A percentile compares a stretch with the other conserved stretches of the same genome.
Evolutionary conservation across 2,329 filamentous ascomycete genomes (phyloP).

Genomic region (Sporothrix brasiliensis): DNA sequence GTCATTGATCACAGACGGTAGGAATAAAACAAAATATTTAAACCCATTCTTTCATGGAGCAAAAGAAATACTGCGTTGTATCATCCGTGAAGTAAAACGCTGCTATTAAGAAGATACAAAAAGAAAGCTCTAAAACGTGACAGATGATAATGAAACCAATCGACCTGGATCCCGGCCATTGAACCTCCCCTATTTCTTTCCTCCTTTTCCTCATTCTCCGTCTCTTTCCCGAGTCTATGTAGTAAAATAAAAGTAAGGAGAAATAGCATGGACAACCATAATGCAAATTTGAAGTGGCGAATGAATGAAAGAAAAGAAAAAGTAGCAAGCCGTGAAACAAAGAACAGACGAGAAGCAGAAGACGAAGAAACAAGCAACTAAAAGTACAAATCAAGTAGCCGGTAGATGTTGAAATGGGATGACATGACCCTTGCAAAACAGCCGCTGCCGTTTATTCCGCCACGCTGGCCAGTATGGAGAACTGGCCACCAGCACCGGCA

Average conservation of each 20-base stretch:
- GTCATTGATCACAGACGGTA: background rate
- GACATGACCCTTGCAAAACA: background rate
- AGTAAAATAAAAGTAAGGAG: background rate
- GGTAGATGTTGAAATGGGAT: background rate
- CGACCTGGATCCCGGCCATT: conserved; percentile 11
- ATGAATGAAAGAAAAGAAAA: background rate
- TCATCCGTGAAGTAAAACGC: background rate
- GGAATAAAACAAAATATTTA: conserved; percentile 3
- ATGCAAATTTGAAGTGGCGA: background rate
- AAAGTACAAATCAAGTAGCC: conserved; percentile 24
- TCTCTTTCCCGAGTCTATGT: background rate
- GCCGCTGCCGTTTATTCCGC: conserved; percentile 37
- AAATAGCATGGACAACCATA: background rate
- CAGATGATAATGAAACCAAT: conserved; percentile 5
- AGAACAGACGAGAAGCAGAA: background rate
- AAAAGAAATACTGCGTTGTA: background rate
- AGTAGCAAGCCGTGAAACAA: background rate
- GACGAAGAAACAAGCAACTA: conserved; percentile 11
- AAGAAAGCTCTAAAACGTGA: background rate
- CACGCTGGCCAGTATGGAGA: conserved; percentile 63
- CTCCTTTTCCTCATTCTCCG: background rate
- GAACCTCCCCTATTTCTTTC: background rate
- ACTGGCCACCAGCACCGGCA: conserved; percentile 89
- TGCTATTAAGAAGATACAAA: background rate
- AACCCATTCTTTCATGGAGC: background rate